Evolutionary conservation across 306 rosid genomes (phyloP), one percentile per base, ranked within the genome.

Genomic region (Arachis hypogaea): DNA sequence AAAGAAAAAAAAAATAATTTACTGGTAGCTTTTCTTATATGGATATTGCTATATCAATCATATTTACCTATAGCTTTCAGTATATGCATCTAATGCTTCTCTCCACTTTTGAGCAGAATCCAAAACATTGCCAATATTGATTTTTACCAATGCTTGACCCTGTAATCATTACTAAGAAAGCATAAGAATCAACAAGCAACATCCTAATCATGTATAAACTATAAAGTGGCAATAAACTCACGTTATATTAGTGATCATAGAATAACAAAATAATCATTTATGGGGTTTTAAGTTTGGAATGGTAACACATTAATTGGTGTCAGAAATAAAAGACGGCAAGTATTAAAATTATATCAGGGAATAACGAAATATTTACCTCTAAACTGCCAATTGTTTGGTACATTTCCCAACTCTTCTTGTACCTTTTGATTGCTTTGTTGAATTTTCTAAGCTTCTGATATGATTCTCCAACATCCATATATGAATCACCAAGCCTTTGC

Each of bases 131-230:
- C 97, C 98, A 38, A 91, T 86, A 65, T 88, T 82, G 55, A 81
- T 84, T 81, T 91, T 87, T 69, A 85, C 83, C 6, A 86, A 65
- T 65, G 96, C 97, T 82, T 91, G 96, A 43, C 97, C 97, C 97
- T 94, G 77, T 64, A 81, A 83, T 69, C 71, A 65, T 79, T 62
- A 81, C 58, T 68, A 69, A 64, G 12, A 70, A 78, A 63, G 77
- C 49, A 70, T 77, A 73, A 72, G 79, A 77, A 82, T 74, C 42
- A 76, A 71, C 70, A 57, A 68, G 62, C 61, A 71, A 59, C 67
- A 84, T 22, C 36, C 77, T 40, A 55, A 46, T 42, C 29, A 74
- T 60, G 45, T 22, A 28, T 9, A 51, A 16, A 57, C 14, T 66
- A 28, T 9, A 51, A 16, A 57, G 30, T 66, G 42, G 16, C 28